Conservation (phyloP, 192 early-diverging fungal species). For the Coemansia aciculifera region DNA sequence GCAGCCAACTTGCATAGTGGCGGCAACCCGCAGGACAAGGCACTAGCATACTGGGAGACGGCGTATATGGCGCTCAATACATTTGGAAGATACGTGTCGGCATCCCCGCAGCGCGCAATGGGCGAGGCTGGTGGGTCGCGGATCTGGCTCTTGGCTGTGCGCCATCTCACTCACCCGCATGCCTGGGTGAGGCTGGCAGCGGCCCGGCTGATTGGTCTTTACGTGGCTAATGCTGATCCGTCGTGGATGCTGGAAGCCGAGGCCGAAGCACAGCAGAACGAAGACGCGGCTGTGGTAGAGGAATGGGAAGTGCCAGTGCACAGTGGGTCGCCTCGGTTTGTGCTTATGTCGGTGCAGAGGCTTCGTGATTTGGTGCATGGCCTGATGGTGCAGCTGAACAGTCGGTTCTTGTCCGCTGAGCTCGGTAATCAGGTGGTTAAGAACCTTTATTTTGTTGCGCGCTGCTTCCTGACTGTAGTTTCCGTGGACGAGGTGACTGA, state of each 20-base stretch:
- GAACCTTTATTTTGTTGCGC: constrained; percentile 91
- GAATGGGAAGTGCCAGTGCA: constrained; percentile 39
- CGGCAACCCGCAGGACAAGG: constrained; percentile 53
- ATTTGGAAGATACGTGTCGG: constrained; percentile 68
- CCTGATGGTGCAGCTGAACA: constrained; percentile 67
- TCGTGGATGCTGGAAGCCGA: constrained; percentile 52
- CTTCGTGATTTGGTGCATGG: constrained; percentile 59
- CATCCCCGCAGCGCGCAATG: constrained; percentile 57
- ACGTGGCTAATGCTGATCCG: constrained; percentile 72
- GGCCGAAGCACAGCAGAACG: not conserved
- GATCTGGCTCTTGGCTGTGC: constrained; percentile 69
- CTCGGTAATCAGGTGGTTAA: constrained; percentile 88
- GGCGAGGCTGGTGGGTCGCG: constrained; percentile 46
- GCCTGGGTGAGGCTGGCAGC: constrained; percentile 81
- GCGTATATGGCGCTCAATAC: constrained; percentile 81
- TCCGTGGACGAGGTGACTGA: constrained; percentile 11
- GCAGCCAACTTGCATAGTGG: constrained; percentile 50
- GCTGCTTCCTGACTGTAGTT: constrained; percentile 59
- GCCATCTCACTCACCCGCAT: constrained; percentile 83
- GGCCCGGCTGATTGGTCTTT: constrained; percentile 71
- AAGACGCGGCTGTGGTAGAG: not conserved
- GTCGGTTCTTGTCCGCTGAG: constrained; percentile 67
- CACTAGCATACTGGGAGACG: constrained; percentile 74
- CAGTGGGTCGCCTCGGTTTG: constrained; percentile 26
- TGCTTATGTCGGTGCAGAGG: constrained; percentile 31